Evolutionary conservation across 352 stramenopile genomes (phyloP).

Genomic region (Nothophytophthora sp.): DNA sequence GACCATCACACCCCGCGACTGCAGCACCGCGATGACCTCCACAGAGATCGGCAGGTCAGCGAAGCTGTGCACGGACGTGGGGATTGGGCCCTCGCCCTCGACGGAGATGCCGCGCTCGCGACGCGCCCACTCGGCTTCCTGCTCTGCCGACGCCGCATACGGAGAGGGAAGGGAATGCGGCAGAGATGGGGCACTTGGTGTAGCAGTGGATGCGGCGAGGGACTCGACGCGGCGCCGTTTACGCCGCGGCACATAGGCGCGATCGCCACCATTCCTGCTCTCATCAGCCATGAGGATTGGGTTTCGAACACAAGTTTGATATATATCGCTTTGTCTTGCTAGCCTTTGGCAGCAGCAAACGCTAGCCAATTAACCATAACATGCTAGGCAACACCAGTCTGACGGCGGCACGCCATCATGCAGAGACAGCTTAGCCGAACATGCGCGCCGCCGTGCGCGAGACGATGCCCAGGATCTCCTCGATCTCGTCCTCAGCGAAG

Average conservation of each 20-base stretch:
- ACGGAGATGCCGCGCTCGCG: conserved; percentile 55
- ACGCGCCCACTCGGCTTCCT: conserved; percentile 51
- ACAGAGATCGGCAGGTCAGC: conserved; percentile 29
- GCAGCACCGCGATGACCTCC: conserved; percentile 24
- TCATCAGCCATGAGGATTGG: conserved; percentile 2
- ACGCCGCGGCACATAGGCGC: conserved; percentile 40
- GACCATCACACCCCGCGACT: conserved; percentile 57
- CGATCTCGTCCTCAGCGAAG: conserved; percentile 89
- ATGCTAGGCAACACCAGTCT: conserved; percentile 11
- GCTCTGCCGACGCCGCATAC: conserved; percentile 5
- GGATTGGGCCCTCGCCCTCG: conserved; percentile 27
- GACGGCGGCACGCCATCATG: not conserved
- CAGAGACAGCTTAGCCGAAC: conserved; percentile 58
- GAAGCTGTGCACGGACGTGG: conserved; percentile 37
- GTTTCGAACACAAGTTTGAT: conserved; percentile 3
- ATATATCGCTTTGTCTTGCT: not conserved
- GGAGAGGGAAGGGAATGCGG: not conserved
- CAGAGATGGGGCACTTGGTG: not conserved
- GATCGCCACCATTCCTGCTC: conserved; percentile 1
- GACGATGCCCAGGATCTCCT: conserved; percentile 89
- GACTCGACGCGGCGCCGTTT: conserved; percentile 35
- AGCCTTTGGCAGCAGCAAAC: too few relatives aligned
- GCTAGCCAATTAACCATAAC: conserved; percentile 9
- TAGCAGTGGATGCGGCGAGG: not conserved
- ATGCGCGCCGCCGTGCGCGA: conserved; percentile 87